Base-by-base conservation (phyloP, 306 rosid genomes). In the Hippophae rhamnoides region DNA sequence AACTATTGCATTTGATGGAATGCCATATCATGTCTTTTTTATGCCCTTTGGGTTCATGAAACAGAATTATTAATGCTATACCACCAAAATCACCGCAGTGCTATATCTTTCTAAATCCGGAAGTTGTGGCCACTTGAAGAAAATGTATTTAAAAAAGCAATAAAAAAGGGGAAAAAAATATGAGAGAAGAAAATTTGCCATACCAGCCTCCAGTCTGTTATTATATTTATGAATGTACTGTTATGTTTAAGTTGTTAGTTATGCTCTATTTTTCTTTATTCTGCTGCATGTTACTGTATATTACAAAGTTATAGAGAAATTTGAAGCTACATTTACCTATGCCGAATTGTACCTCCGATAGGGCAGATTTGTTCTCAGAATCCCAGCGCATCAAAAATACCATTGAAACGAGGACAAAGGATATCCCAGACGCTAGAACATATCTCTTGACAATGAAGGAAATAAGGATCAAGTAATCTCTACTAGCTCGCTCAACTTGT, bases 361-460 rank as follows among this genome's bases (percentile, higher is more conserved):
- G 99, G 90, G 95, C 95, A 43, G 75, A 49, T 31, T 57, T 88
- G 74, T 75, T 75, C 68, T 74, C 96, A 5, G 96, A 85, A 70
- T 64, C 89, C 54, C 82, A 88, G 68, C 81, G 83, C 6, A 82
- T 88, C 66, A 52, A 45, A 58, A 53, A 64, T 52, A 77, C 86
- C 58, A 88, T 92, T 56, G 67, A 88, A 55, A 27, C 57, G 0
- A 74, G 59, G 54, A 92, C 99, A n/a, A 57, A 68, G 13, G 88
- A 84, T 66, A 82, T 88, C 71, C 93, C 88, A 44, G 99, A 92
- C 80, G 96, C 89, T n/a, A 79, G 85, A 14, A 71, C 96, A 64
- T 88, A 87, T 83, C 82, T 92, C 66, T 68, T 88, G 84, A 76
- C 90, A 14, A 46, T 83, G 94, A 80, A 84, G 81, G 99, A 88